These are phyloP conservation scores for Tricholoma saponaceum DNA, from an alignment of 768 basidiomycete genomes.

Conservation along the genomic window DNA sequence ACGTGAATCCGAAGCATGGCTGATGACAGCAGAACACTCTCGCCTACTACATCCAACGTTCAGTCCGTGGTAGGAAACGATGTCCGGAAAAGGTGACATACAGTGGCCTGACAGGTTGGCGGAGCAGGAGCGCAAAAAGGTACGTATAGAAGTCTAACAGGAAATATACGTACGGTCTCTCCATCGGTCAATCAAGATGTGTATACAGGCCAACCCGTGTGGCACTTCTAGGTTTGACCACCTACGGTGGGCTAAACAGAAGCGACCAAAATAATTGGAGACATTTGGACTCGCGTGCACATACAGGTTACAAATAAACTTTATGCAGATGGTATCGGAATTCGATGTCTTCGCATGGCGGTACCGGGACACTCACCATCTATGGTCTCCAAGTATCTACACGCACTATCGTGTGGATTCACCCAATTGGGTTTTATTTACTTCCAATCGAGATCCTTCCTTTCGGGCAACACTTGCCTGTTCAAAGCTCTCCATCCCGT, in stretches of 20 bases:
- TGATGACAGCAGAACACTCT: neutral
- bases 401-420: neutral
- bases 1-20: neutral
- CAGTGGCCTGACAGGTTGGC: conserved; percentile 15
- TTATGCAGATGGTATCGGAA: neutral
- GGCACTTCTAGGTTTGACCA: neutral
- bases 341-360: conserved; percentile 3
- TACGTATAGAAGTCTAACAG: neutral
- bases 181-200: neutral
- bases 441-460: conserved; percentile 34
- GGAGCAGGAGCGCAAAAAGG: conserved; percentile 14
- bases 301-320: conserved; percentile 5
- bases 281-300: conserved; percentile 14
- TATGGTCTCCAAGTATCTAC: neutral
- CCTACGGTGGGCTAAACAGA: conserved; percentile 1
- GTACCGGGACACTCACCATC: conserved; percentile 14
- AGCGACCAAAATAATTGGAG: conserved; percentile 5
- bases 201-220: neutral
- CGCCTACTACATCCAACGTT: neutral
- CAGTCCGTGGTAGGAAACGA: neutral
- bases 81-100: conserved; percentile 6
- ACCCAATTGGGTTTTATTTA: conserved; percentile 3
- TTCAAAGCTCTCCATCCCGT: conserved; percentile 90
- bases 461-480: conserved; percentile 57
- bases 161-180: neutral